phyloP scores from a whole-genome alignment of 768 basidiomycete species.

The Podaxis mareebaensis region DNA sequence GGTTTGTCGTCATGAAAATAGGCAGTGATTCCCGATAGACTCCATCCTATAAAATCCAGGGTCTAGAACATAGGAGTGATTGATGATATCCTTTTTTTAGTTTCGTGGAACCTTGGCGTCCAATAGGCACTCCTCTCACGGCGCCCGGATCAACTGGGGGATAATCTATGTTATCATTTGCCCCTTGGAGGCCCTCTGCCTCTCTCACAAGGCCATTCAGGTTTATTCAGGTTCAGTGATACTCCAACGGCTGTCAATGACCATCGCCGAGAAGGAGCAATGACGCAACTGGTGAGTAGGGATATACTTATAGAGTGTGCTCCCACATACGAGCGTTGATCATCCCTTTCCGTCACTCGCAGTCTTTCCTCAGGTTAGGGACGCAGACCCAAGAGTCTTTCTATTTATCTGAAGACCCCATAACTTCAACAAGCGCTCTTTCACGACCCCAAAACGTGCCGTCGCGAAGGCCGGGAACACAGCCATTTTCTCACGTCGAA shows the following conservation, averaged over 20 bases:
- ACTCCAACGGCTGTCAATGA: slow-evolving; percentile 2
- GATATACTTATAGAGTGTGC: background rate
- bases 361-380: background rate
- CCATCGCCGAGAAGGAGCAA: background rate
- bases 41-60: background rate
- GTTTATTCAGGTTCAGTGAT: background rate
- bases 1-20: background rate
- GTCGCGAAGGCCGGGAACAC: background rate
- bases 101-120: background rate
- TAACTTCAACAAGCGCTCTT: background rate
- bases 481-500: slow-evolving; percentile 7
- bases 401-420: background rate
- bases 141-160: background rate
- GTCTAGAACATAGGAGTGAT: background rate
- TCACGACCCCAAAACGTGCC: background rate
- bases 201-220: background rate
- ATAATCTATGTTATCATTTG: background rate
- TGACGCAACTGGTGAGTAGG: background rate
- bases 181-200: background rate
- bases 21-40: background rate
- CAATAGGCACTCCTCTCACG: background rate
- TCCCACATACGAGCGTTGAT: background rate
- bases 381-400: background rate
- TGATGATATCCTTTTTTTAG: background rate
- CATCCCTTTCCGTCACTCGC: background rate